Percentiles rank a stretch among this genome's conserved stretches.
Conservation (phyloP, 2,329 filamentous ascomycete genomes). For the Nemania sp. region DNA sequence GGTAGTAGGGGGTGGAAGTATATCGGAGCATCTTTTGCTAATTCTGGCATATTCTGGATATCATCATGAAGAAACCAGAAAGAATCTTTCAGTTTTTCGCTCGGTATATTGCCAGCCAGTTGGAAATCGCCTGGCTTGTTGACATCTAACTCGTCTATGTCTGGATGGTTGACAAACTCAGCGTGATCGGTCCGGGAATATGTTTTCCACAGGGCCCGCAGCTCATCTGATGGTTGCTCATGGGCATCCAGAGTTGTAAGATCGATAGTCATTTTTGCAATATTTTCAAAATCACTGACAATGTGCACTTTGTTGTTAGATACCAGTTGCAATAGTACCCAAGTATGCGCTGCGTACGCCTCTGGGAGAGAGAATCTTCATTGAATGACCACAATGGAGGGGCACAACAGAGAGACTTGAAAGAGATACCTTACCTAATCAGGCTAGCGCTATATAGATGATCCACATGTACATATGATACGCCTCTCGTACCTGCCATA, state of each 20-base stretch:
- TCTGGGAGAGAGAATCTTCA: too few species aligned
- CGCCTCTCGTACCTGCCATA: too few species aligned
- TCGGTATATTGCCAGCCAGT: conserved; percentile 49
- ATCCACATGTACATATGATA: too few species aligned
- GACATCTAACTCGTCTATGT: conserved; percentile 58
- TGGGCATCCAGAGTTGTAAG: conserved; percentile 70
- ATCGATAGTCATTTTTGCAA: conserved; percentile 46
- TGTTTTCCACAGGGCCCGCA: conserved; percentile 75
- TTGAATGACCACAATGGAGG: background rate
- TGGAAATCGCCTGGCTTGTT: conserved; percentile 51
- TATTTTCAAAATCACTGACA: background rate
- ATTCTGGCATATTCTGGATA: conserved; percentile 37
- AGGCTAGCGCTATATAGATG: too few species aligned
- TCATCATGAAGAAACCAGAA: conserved; percentile 49
- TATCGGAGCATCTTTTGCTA: conserved; percentile 51
- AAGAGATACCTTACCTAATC: too few species aligned
- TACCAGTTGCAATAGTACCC: too few species aligned
- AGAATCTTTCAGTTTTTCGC: conserved; percentile 48
- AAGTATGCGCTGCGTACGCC: background rate
- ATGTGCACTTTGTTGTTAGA: background rate
- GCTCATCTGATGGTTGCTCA: conserved; percentile 71
- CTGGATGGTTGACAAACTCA: conserved; percentile 56
- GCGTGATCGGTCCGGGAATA: conserved; percentile 65
- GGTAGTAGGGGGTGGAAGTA: conserved; percentile 70
- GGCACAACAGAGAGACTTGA: background rate